Evolutionary conservation across 306 rosid genomes (phyloP), one percentile per base, ranked within the genome.

Genomic region (Parietaria judaica): DNA sequence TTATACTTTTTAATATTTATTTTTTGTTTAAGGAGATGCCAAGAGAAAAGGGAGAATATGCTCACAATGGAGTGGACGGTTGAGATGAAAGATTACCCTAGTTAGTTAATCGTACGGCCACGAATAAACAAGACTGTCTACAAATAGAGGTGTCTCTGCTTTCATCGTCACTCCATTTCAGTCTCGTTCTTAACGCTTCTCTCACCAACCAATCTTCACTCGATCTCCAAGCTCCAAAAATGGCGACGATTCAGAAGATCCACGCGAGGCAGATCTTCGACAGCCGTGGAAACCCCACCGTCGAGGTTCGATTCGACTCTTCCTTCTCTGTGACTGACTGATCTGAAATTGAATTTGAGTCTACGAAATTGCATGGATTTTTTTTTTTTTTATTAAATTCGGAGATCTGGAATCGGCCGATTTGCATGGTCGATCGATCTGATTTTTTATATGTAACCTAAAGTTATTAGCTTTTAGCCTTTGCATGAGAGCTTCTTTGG

Each of bases 281-380:
- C 86, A 92, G 99, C 80, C 99, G 99, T 82, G 99, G 99, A 51
- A 92, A 92, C 66, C 99, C 99, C 13, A 92, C 99, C 56, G 95
- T 92, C 51, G 99, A 92, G 97, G 99, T 92, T 59, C 69, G 65
- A 38, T 14, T 75, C 51, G 60, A 41, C 15, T 50, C 16, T 15
- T 68, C 23, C 34, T 63, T 10, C 9, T 41, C 9, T n/a, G n/a
- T n/a, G n/a, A n/a, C n/a, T n/a, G n/a, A n/a, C n/a, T n/a, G n/a
- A n/a, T n/a, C n/a, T 41, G 45, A 41, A 3, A 41, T 5, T 41
- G 9, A 41, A 41, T 41, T 41, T 41, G 45, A 5, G 45, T 14
- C 35, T 48, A 34, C 46, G 7, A 2, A 35, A 6, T 51, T 36
- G 43, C 7, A 1, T 17, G 16, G 41, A 48, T 12, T 66, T 35